Evolutionary conservation across 495 filamentous ascomycete species (phyloP).

Genomic region (Aspergillus panamensis): DNA sequence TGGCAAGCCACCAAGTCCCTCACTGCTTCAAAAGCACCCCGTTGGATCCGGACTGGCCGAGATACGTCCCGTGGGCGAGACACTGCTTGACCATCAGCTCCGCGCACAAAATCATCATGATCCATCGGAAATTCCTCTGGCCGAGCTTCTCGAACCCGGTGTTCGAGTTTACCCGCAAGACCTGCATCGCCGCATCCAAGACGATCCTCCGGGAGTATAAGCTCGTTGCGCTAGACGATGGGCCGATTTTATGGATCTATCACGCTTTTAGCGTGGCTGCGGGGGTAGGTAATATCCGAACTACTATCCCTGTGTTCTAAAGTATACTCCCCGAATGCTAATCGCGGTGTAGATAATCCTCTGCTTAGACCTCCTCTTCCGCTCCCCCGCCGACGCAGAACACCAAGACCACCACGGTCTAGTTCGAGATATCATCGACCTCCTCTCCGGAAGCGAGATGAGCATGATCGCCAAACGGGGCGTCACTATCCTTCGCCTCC

Average conservation of each 20-base stretch:
- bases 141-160: conserved; percentile 39
- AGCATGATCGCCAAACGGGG: conserved; percentile 10
- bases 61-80: conserved; percentile 42
- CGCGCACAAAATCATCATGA: conserved; percentile 53
- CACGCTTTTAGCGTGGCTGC: conserved; percentile 8
- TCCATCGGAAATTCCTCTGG: conserved; percentile 46
- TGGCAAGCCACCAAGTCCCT: conserved; percentile 20
- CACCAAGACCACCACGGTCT: conserved; percentile 4
- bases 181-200: conserved; percentile 44
- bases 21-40: conserved; percentile 24
- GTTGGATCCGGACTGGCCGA: conserved; percentile 26
- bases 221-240: conserved; percentile 2
- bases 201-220: conserved; percentile 44
- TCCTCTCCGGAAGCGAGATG: not conserved
- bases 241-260: conserved; percentile 8
- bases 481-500: not conserved
- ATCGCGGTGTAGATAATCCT: conserved; percentile 12
- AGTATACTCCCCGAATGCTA: too few relatives aligned
- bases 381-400: not conserved
- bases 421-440: not conserved
- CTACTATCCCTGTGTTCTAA: too few relatives aligned
- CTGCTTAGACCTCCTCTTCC: conserved; percentile 5
- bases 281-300: not conserved
- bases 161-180: conserved; percentile 41
- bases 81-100: conserved; percentile 41